phyloP scores from a whole-genome alignment of 176 grass and related monocot genomes.

The Oryza meyeriana region DNA sequence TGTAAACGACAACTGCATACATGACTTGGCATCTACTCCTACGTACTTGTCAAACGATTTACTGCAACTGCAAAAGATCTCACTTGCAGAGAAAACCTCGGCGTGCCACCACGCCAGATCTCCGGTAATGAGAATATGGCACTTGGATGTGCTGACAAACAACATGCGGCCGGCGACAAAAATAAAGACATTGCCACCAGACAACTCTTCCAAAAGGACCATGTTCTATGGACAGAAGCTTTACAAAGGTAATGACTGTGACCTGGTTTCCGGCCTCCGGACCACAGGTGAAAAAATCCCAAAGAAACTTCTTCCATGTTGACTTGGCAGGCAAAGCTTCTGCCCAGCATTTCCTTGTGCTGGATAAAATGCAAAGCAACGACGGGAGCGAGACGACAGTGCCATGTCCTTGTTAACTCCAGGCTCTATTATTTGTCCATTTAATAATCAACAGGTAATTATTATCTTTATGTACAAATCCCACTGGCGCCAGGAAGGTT shows the following conservation, averaged over 20 bases:
- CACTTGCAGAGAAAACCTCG: background rate
- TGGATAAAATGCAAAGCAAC: background rate
- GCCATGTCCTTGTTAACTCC: conserved; percentile 27
- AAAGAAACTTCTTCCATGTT: too few species aligned
- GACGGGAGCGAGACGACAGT: background rate
- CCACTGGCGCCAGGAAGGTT: conserved; percentile 30
- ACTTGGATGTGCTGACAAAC: background rate
- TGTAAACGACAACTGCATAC: too few species aligned
- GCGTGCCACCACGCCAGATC: background rate
- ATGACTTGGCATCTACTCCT: too few species aligned
- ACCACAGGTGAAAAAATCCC: background rate
- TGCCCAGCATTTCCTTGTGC: too few species aligned
- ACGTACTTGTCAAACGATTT: background rate
- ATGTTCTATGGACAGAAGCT: background rate
- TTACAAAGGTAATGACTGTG: background rate
- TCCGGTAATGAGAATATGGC: background rate
- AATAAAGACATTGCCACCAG: background rate
- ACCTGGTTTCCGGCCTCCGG: background rate
- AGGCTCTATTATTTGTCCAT: conserved; percentile 51
- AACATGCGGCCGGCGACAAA: background rate
- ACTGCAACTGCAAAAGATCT: background rate
- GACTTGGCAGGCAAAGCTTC: background rate
- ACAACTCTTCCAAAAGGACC: background rate
- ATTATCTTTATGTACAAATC: conserved; percentile 65
- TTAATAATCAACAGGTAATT: conserved; percentile 44